phyloP scores from a whole-genome alignment of 805 yeast species.

The Candida berthetii region DNA sequence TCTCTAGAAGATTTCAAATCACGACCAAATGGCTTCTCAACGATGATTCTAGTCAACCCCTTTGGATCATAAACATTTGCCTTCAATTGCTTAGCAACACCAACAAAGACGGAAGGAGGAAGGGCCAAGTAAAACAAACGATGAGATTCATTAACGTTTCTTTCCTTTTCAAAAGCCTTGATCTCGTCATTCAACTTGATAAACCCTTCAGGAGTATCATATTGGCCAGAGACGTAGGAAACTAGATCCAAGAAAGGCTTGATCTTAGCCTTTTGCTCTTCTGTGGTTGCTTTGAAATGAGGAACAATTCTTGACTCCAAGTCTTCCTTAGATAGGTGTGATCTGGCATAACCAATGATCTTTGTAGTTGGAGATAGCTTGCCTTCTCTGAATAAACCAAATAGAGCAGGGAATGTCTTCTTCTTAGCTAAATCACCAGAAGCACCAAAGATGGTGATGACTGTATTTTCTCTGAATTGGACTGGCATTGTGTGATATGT shows the following conservation, averaged over 20 bases:
- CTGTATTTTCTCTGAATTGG: constrained; percentile 57
- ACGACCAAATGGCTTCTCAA: constrained; percentile 97
- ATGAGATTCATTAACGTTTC: constrained; percentile 48
- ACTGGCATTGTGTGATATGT: constrained; percentile 12
- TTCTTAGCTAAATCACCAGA: constrained; percentile 94
- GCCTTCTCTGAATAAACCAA: constrained; percentile 74
- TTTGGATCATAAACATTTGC: constrained; percentile 56
- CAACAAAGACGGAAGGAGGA: constrained; percentile 88
- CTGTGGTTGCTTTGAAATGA: constrained; percentile 51
- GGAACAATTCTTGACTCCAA: constrained; percentile 61
- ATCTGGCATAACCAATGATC: constrained; percentile 91
- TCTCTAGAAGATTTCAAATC: constrained; percentile 76
- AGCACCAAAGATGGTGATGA: constrained; percentile 86
- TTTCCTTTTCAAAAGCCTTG: constrained; percentile 48
- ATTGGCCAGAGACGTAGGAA: constrained; percentile 70
- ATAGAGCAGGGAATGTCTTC: constrained; percentile 87
- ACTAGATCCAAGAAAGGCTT: constrained; percentile 63
- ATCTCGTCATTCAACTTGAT: constrained; percentile 46
- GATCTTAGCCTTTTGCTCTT: constrained; percentile 32
- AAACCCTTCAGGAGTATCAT: constrained; percentile 79
- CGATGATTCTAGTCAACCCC: constrained; percentile 76
- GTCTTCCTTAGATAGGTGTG: constrained; percentile 62
- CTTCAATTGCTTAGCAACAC: constrained; percentile 72
- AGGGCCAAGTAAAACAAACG: constrained; percentile 88
- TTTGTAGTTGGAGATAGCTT: constrained; percentile 61